phyloP scores from a whole-genome alignment of 371 early-diverging fungal genomes.

The Haplosporangium sp. region DNA sequence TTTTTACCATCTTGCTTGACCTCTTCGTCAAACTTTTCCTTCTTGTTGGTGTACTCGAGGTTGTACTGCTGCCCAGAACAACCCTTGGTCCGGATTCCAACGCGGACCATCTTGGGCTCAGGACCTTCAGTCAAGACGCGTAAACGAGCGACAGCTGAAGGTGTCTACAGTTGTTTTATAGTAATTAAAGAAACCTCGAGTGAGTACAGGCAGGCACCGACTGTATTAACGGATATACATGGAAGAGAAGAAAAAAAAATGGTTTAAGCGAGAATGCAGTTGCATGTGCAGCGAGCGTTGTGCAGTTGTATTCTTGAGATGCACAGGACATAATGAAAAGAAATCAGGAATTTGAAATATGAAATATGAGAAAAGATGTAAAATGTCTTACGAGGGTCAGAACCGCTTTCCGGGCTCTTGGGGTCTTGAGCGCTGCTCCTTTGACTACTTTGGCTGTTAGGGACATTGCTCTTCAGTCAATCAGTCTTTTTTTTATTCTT shows the following conservation, averaged over 20 bases:
- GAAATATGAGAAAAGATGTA: background rate
- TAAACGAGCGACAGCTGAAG: constrained; percentile 75
- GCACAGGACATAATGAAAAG: background rate
- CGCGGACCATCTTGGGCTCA: constrained; percentile 76
- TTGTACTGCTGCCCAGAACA: constrained; percentile 94
- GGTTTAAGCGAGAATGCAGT: background rate
- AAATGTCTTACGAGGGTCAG: constrained; percentile 30
- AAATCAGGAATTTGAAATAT: background rate
- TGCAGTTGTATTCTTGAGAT: background rate
- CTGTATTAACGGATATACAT: background rate
- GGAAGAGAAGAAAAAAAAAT: background rate
- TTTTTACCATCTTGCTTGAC: constrained; percentile 92
- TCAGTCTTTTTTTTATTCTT: background rate
- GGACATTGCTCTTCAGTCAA: constrained; percentile 13
- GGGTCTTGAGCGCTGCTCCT: constrained; percentile 19
- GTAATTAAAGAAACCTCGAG: background rate
- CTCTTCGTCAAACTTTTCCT: constrained; percentile 90
- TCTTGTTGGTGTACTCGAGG: constrained; percentile 83
- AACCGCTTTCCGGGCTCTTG: constrained; percentile 27
- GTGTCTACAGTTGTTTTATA: constrained; percentile 64
- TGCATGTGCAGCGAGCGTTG: background rate
- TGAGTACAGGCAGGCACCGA: background rate
- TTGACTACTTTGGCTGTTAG: constrained; percentile 29
- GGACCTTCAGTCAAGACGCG: constrained; percentile 66
- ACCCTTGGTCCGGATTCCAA: constrained; percentile 83